Conservation (phyloP, 2,329 filamentous ascomycete genomes). For the Metarhizium rileyi region DNA sequence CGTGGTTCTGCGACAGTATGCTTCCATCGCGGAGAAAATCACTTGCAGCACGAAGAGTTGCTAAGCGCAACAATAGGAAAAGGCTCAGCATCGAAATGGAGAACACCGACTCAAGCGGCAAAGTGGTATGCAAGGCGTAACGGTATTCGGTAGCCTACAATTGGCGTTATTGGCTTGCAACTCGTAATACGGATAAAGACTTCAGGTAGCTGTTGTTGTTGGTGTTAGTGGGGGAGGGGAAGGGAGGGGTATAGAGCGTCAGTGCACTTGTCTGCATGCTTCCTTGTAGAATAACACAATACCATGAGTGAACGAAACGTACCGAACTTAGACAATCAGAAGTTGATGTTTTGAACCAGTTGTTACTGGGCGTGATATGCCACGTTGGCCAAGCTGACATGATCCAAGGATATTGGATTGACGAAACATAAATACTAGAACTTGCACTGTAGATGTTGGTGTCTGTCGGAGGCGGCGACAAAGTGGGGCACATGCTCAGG, state of each 20-base stretch:
- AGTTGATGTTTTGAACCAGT: background rate
- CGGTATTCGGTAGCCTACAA: background rate
- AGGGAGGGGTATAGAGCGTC: background rate
- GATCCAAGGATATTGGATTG: too few species aligned
- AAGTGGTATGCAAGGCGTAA: conserved; percentile 1
- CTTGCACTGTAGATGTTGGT: too few species aligned
- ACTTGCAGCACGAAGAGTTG: conserved; percentile 5
- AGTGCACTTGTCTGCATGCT: background rate
- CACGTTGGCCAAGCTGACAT: too few species aligned
- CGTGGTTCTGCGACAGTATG: conserved; percentile 2
- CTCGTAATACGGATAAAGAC: background rate
- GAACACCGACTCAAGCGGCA: background rate
- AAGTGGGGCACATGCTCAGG: conserved; percentile 3
- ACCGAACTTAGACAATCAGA: background rate
- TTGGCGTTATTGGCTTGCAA: background rate
- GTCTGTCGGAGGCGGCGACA: background rate
- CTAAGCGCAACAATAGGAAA: conserved; percentile 4
- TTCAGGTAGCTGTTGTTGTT: too few species aligned
- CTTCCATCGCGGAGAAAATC: conserved; percentile 3
- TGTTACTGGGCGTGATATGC: too few species aligned
- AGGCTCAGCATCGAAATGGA: background rate
- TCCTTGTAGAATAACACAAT: background rate
- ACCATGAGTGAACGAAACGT: background rate
- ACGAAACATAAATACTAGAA: too few species aligned
- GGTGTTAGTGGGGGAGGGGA: background rate